Base-by-base conservation (phyloP, 768 basidiomycete species). In the Peribolospora kevripleyi region DNA sequence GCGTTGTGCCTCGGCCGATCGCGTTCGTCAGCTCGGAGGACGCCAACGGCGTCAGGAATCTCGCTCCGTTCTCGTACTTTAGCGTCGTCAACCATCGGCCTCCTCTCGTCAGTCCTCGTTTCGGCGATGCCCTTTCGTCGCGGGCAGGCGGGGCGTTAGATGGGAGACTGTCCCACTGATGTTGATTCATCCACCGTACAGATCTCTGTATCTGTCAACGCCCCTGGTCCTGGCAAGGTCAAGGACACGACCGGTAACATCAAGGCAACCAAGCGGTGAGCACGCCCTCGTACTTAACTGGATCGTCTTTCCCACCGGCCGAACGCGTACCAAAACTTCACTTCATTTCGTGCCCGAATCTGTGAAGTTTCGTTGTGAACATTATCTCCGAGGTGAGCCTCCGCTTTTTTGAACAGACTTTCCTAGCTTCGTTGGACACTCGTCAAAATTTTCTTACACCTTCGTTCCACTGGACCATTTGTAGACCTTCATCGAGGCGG, bases 241-340 rank as follows among this genome's bases (percentile, higher is more conserved):
- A 64, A 62, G 62, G 79, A 83, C 62, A 79, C 78, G 13, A 71
- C 75, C 51, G 70, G 73, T 56, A 84, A 84, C 58, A 79, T 82
- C 58, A 65, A 74, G 51, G 68, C 69, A 0, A 79, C 75, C 11
- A 77, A 76, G 57, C 72, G 80, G 62, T 85, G 84, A 65, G 77
- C 25, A 25, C 25, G 25, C 25, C 25, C 25, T 25, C 25, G 25
- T 25, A 25, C 25, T 25, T 25, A 25, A 25, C 25, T 25, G 25
- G 25, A 25, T 25, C 25, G 25, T 25, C 25, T 25, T 25, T 25
- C 25, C 25, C 25, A 25, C 25, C 25, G 25, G 25, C 25, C 25
- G 25, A 25, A 25, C 25, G 25, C 25, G 25, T 25, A 25, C 25
- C 25, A 25, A 25, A 25, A 25, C 25, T 25, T 25, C 25, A 25